Evolutionary conservation across 768 basidiomycete species (phyloP).

Genomic region (Trametes cubensis): DNA sequence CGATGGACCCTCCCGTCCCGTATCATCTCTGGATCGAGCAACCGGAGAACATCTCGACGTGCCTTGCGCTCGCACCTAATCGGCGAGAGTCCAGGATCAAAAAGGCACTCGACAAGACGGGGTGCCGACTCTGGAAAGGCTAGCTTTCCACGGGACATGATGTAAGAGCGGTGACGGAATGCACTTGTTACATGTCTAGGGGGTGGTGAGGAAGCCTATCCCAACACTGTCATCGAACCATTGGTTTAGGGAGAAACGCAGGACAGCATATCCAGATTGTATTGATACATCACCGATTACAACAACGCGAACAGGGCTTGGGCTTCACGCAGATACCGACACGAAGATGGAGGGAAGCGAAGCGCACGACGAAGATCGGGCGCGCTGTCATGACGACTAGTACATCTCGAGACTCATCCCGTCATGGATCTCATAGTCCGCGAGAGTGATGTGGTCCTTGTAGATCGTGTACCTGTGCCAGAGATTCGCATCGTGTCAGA

Average conservation of each 20-base stretch:
- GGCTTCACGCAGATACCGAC: background rate
- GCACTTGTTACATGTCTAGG: no score
- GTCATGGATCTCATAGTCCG: conserved; percentile 92
- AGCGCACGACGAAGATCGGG: background rate
- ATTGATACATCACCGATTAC: conserved; percentile 21
- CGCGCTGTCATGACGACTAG: conserved; percentile 35
- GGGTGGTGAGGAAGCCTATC: no score
- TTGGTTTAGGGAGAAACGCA: no score
- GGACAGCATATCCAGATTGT: background rate
- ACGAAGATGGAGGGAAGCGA: background rate
- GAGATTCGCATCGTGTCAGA: background rate
- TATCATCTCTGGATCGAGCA: conserved; percentile 49
- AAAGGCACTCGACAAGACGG: conserved; percentile 45
- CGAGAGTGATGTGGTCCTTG: conserved; percentile 93
- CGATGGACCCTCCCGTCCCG: conserved; percentile 34
- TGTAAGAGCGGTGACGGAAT: background rate
- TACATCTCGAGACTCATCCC: conserved; percentile 96
- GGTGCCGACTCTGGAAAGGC: conserved; percentile 42
- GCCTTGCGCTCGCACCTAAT: conserved; percentile 48
- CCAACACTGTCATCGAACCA: no score
- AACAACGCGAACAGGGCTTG: background rate
- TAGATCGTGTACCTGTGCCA: conserved; percentile 82
- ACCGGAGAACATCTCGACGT: conserved; percentile 46
- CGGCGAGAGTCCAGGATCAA: conserved; percentile 41
- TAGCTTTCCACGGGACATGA: background rate